Evolutionary conservation across 163 green algal species (phyloP).

Genomic region (Prototheca wickerhamii): DNA sequence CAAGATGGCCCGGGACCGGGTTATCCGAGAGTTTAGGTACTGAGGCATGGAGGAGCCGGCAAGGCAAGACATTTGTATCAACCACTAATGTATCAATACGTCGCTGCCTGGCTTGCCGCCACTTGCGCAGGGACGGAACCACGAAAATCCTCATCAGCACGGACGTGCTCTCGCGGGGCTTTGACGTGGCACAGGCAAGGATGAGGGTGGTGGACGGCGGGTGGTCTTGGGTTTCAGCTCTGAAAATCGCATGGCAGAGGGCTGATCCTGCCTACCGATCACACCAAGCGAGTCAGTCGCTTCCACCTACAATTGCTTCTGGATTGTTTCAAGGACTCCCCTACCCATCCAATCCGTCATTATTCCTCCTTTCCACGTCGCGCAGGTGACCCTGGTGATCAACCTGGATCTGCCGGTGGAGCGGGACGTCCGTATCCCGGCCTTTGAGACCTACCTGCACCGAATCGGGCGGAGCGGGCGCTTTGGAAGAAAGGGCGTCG

Average conservation of each 20-base stretch:
- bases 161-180: slow-evolving; percentile 91
- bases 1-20: slow-evolving; percentile 66
- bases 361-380: not conserved
- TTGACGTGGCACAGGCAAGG: slow-evolving; percentile 87
- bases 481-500: slow-evolving; percentile 94
- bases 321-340: too few species aligned
- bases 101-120: not conserved
- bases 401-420: slow-evolving; percentile 95
- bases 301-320: too few species aligned
- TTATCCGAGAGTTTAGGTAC: slow-evolving; percentile 79
- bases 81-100: not conserved
- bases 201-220: not conserved
- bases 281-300: not conserved
- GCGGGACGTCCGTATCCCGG: slow-evolving; percentile 59
- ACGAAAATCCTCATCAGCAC: slow-evolving; percentile 98
- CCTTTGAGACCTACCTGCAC: slow-evolving; percentile 98
- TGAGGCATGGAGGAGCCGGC: slow-evolving; percentile 8
- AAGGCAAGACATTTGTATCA: too few species aligned
- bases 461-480: slow-evolving; percentile 88
- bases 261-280: not conserved
- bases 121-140: slow-evolving; percentile 43
- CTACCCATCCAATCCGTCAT: not conserved
- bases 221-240: too few species aligned
- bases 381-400: slow-evolving; percentile 92
- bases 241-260: not conserved